These are phyloP conservation scores for Termitomyces sp. DNA, from an alignment of 768 basidiomycete species.

Conservation along the genomic window DNA sequence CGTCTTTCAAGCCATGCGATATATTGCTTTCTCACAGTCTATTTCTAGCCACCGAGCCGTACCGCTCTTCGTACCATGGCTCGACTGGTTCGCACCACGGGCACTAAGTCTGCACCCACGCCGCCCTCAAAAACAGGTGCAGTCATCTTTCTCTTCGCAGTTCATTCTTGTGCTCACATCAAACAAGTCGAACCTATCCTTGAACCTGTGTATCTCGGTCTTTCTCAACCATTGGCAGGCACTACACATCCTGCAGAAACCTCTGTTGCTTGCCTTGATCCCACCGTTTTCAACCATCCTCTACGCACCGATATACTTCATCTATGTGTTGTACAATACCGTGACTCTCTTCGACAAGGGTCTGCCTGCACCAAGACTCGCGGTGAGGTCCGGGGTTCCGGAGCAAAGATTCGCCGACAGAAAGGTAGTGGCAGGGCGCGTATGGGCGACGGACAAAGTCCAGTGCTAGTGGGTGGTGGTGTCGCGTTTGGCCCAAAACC, in stretches of 20 bases:
- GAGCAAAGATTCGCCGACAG: slow-evolving; percentile 83
- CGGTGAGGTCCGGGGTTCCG: slow-evolving; percentile 84
- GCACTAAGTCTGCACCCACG: neutral
- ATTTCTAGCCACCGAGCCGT: neutral
- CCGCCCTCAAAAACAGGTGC: slow-evolving; percentile 10
- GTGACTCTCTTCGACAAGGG: slow-evolving; percentile 87
- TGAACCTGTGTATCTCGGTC: slow-evolving; percentile 52
- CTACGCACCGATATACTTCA: slow-evolving; percentile 91
- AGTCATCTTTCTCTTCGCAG: neutral
- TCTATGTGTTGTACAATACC: slow-evolving; percentile 83
- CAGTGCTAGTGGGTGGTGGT: slow-evolving; percentile 88
- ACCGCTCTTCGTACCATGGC: slow-evolving; percentile 9
- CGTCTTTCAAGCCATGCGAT: neutral
- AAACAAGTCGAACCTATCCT: slow-evolving; percentile 30
- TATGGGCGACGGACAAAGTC: slow-evolving; percentile 82
- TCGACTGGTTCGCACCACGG: neutral
- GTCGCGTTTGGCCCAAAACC: slow-evolving; percentile 89
- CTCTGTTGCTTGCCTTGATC: slow-evolving; percentile 58
- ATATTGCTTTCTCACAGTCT: neutral
- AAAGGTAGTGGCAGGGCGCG: slow-evolving; percentile 91
- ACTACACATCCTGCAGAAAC: slow-evolving; percentile 31
- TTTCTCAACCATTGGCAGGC: slow-evolving; percentile 53
- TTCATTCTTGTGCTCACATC: slow-evolving; percentile 1
- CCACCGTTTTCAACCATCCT: slow-evolving; percentile 83
- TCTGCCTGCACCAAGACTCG: slow-evolving; percentile 90